Evolutionary conservation across 2,329 filamentous ascomycete genomes (phyloP), one percentile per base, ranked within the genome.

Genomic region (Colletotrichum eremochloae): DNA sequence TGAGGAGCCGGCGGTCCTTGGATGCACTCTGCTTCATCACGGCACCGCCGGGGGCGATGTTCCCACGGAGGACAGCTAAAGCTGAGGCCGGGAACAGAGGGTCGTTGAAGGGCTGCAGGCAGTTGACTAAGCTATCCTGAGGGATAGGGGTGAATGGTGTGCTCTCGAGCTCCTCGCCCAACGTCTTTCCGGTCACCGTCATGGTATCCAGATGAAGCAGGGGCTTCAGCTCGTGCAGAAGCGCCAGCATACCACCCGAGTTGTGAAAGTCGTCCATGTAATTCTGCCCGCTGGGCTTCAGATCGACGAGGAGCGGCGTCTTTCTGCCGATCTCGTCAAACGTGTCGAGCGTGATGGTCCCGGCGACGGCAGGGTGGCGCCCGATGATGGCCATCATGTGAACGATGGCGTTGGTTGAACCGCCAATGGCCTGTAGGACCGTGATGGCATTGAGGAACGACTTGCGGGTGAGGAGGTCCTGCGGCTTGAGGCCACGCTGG

Each of bases 241-340:
- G 90, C 0, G 93, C 92, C 0, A 93, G 91, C 81, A 96, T 94
- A 40, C 95, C 95, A 33, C 95, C 95, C 63, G 96, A 92, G 71
- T 95, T 92, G 81, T 96, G 96, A 52, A 98, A 91, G 78, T 98
- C 95, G 5, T 92, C 94, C 91, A 97, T 97, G 80, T 95, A 93
- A 79, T 94, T 95, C 67, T 93, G 91, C 1, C 95, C 95, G 72
- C 90, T 93, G 0, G 95, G 95, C n/a, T 95, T 94, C 24, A 97
- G 86, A 78, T 97, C 93, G 1, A 95, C 93, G 52, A 97, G 89
- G 77, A 96, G 90, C 0, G 94, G 94, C 1, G 95, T 94, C 75
- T 88, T 90, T 75, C 94, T 86, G 67, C 92, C 93, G 62, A 96
- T 91, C 62, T 92, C 89, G 80, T 97, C 94, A 78, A 97, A 87